Percentiles rank a stretch among this genome's conserved stretches.
phyloP scores from a whole-genome alignment of 257 asterid genomes.

The Solanum dulcamara region DNA sequence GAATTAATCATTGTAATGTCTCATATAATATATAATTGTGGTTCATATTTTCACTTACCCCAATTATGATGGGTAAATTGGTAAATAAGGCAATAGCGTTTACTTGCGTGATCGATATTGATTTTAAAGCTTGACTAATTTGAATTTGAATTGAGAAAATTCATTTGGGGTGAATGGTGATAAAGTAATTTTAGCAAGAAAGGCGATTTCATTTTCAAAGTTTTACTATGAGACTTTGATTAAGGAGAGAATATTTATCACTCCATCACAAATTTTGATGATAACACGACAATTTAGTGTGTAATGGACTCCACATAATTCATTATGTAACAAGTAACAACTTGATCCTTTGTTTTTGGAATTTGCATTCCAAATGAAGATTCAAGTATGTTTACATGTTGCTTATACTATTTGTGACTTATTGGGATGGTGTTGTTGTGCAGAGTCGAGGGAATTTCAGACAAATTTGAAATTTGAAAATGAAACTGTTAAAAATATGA shows the following conservation, averaged over 20 bases:
- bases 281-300: neutral
- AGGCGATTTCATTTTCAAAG: neutral
- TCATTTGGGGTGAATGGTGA: rapidly evolving
- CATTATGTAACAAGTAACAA: neutral
- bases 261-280: neutral
- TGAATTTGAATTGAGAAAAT: neutral
- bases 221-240: neutral
- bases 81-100: neutral
- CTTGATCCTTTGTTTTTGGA: neutral
- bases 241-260: neutral
- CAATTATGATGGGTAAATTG: neutral
- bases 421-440: neutral
- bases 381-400: neutral
- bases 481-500: no score
- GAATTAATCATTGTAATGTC: neutral
- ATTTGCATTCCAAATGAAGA: neutral
- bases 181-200: neutral
- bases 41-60: neutral
- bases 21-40: neutral
- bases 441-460: neutral
- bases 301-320: neutral
- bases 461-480: neutral
- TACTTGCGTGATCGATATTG: neutral
- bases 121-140: neutral
- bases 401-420: neutral